A percentile compares a stretch with the other conserved stretches of the same genome.
Evolutionary conservation across 139 green algal species (phyloP).

Genomic region (Chlorella ohadii): DNA sequence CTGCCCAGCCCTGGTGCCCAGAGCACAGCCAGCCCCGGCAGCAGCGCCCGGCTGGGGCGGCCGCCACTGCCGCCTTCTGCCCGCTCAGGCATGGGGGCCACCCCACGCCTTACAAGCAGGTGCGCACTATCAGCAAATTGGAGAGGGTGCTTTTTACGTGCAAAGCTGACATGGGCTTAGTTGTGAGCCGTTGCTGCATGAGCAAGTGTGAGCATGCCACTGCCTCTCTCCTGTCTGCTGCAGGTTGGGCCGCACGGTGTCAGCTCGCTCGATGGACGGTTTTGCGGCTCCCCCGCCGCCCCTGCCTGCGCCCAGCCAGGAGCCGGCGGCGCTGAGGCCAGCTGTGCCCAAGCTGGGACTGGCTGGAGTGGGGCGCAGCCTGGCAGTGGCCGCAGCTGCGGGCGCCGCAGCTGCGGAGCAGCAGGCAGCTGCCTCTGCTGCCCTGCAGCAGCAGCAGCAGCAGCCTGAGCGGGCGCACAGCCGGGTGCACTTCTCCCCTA

Average conservation of each 20-base stretch:
- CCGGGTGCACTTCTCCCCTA: conserved; percentile 20
- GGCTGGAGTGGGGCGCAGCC: background rate
- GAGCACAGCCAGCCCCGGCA: conserved; percentile 17
- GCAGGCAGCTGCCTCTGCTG: too few species aligned
- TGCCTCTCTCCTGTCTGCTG: too few species aligned
- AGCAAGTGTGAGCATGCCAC: too few species aligned
- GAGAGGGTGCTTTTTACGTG: too few species aligned
- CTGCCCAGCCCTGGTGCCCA: conserved; percentile 27
- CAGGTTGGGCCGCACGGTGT: conserved; percentile 8
- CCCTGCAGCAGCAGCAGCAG: background rate
- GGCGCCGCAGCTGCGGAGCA: background rate
- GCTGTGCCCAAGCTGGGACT: conserved; percentile 33
- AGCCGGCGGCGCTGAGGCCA: background rate
- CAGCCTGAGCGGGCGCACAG: background rate
- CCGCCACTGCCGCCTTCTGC: conserved; percentile 39
- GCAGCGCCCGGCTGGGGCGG: conserved; percentile 28
- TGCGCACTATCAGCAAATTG: too few species aligned
- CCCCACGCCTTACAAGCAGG: conserved; percentile 19
- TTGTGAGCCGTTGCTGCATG: too few species aligned
- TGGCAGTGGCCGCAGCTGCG: background rate
- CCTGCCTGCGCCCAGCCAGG: background rate
- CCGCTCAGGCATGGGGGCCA: conserved; percentile 5
- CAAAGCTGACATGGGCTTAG: too few species aligned
- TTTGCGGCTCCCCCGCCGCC: background rate
- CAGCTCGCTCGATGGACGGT: background rate